These are phyloP conservation scores for Melastoma candidum DNA, from an alignment of 441 rosid species.

Conservation along the genomic window DNA sequence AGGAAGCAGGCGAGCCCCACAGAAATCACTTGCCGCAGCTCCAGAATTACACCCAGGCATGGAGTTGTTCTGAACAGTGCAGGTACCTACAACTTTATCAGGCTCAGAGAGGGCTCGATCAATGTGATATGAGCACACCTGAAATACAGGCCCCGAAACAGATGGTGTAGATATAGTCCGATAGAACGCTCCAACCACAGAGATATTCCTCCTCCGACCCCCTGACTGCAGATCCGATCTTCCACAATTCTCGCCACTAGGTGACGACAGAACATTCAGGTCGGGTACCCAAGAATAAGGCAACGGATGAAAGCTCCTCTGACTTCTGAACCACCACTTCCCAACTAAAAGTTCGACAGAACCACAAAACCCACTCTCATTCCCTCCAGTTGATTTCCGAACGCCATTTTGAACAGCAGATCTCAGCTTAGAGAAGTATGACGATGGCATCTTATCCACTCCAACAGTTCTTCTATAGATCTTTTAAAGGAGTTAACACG, in stretches of 20 bases:
- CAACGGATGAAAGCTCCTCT: conserved; percentile 42
- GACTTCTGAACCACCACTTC: conserved; percentile 40
- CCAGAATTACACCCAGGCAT: conserved; percentile 49
- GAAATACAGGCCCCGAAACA: conserved; percentile 80
- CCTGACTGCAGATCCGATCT: conserved; percentile 40
- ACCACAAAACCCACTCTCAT: conserved; percentile 29
- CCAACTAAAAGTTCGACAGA: conserved; percentile 36
- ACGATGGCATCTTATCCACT: conserved; percentile 56
- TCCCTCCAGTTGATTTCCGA: conserved; percentile 26
- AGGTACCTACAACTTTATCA: conserved; percentile 21
- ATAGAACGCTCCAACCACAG: conserved; percentile 75
- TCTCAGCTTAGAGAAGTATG: conserved; percentile 34
- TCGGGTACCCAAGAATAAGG: conserved; percentile 31
- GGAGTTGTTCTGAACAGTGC: conserved; percentile 18
- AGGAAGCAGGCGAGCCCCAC: conserved; percentile 28
- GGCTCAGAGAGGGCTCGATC: conserved; percentile 42
- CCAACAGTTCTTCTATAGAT: conserved; percentile 20
- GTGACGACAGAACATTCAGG: conserved; percentile 38
- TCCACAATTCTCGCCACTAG: conserved; percentile 34
- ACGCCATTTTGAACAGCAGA: conserved; percentile 43
- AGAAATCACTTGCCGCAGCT: conserved; percentile 28
- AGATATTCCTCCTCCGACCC: conserved; percentile 50
- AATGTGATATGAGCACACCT: conserved; percentile 76
- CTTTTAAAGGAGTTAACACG: conserved; percentile 17
- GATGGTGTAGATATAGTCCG: conserved; percentile 78